Conservation (phyloP, 768 basidiomycete species). For the Tylopilus rubrobrunneus region DNA sequence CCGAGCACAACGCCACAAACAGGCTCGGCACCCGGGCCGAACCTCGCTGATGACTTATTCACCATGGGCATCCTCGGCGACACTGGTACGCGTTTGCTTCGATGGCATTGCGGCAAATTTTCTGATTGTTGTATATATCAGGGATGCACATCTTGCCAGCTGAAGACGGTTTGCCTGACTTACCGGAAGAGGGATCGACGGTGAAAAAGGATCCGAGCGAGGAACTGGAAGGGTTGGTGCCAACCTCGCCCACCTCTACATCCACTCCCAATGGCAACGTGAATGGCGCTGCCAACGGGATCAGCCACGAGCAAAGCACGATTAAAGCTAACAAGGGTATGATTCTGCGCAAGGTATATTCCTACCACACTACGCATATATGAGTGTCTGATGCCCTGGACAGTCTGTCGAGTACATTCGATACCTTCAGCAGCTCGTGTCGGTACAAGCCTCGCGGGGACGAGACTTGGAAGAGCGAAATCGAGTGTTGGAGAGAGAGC, state of each 20-base stretch:
- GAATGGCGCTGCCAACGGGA: not conserved
- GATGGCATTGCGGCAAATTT: not conserved
- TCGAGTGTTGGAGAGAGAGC: slow-evolving; percentile 33
- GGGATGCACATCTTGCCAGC: slow-evolving; percentile 24
- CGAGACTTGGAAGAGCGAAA: slow-evolving; percentile 76
- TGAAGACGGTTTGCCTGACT: slow-evolving; percentile 27
- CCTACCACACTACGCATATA: not conserved
- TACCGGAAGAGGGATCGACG: slow-evolving; percentile 25
- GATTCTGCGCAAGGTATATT: slow-evolving; percentile 72
- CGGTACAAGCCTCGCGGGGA: slow-evolving; percentile 73
- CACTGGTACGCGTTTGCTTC: slow-evolving; percentile 12
- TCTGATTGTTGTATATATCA: not conserved
- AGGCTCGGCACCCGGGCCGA: slow-evolving; percentile 10
- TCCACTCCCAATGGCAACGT: slow-evolving; percentile 6
- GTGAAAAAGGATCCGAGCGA: slow-evolving; percentile 30
- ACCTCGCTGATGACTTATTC: slow-evolving; percentile 20
- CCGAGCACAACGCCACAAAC: slow-evolving; percentile 12
- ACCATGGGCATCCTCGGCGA: slow-evolving; percentile 18
- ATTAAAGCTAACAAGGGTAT: slow-evolving; percentile 95
- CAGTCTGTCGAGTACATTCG: slow-evolving; percentile 54
- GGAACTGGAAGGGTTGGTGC: slow-evolving; percentile 23
- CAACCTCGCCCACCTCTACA: slow-evolving; percentile 20
- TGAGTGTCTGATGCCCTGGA: not conserved
- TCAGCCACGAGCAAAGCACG: slow-evolving; percentile 34
- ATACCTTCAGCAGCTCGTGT: slow-evolving; percentile 84